Conservation (phyloP, 2,329 filamentous ascomycete genomes). For the Aureobasidium mangrovei region DNA sequence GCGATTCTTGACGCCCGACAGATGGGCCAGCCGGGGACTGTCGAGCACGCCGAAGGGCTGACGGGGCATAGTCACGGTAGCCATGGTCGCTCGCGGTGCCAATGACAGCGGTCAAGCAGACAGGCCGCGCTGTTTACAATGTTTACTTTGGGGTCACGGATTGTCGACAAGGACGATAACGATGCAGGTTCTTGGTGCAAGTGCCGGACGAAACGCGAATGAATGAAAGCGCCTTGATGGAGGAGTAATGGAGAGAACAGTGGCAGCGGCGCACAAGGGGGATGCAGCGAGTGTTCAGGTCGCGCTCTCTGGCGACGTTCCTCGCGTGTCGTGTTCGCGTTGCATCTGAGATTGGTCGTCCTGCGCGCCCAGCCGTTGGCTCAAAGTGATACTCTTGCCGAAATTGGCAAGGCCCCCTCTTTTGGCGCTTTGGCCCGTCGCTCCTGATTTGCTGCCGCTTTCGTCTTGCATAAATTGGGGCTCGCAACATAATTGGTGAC, state of each 20-base stretch:
- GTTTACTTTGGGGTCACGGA: conserved; percentile 2
- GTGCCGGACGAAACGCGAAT: neutral
- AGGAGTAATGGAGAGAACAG: neutral
- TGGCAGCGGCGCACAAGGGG: conserved; percentile 5
- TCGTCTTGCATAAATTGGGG: conserved; percentile 1
- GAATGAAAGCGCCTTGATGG: conserved; percentile 6
- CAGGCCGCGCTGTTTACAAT: neutral
- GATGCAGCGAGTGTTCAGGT: conserved; percentile 6
- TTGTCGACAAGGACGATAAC: conserved; percentile 6
- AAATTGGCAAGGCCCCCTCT: neutral
- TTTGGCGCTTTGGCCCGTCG: neutral
- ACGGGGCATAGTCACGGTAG: conserved; percentile 34
- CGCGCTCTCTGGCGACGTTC: conserved; percentile 3
- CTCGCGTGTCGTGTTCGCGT: conserved; percentile 5
- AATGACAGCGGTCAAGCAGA: neutral
- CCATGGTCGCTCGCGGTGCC: conserved; percentile 19
- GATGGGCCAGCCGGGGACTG: conserved; percentile 57
- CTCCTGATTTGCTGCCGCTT: neutral
- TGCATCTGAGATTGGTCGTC: neutral
- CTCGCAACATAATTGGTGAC: neutral
- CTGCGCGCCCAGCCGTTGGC: neutral
- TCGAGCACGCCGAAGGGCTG: conserved; percentile 71
- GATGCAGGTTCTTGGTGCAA: neutral
- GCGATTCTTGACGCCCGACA: conserved; percentile 69
- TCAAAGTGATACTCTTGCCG: conserved; percentile 4